phyloP scores from a whole-genome alignment of 179 eudicot species.

The Monotropa hypopitys region DNA sequence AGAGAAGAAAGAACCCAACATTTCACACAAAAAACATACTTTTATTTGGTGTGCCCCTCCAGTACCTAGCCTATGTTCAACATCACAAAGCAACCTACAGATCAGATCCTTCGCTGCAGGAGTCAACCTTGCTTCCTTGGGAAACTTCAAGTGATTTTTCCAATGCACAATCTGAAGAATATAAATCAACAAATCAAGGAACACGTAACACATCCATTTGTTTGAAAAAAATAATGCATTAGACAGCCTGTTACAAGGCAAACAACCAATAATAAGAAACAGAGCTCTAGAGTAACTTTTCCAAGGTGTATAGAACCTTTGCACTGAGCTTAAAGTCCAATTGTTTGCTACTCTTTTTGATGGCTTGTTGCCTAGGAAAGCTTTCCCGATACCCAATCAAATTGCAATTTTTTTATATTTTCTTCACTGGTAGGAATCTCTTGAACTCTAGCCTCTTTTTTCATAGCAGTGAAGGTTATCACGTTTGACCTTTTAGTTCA shows the following conservation, averaged over 20 bases:
- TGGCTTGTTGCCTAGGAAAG: not conserved
- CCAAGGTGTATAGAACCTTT: not conserved
- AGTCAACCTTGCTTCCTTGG: slow-evolving; percentile 39
- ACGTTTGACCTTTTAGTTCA: not conserved
- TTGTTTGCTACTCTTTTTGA: not conserved
- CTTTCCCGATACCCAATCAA: not conserved
- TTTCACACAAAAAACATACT: slow-evolving; percentile 17
- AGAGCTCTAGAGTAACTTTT: not conserved
- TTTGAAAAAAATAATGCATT: not conserved
- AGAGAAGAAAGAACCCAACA: not conserved
- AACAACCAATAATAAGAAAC: not conserved
- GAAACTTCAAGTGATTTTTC: slow-evolving; percentile 53
- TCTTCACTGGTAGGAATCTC: not conserved
- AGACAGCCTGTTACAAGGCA: not conserved
- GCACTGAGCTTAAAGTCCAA: not conserved
- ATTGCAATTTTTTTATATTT: not conserved
- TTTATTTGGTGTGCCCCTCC: slow-evolving; percentile 49
- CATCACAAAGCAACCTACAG: slow-evolving; percentile 49
- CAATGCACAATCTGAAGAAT: slow-evolving; percentile 59
- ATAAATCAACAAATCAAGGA: not conserved
- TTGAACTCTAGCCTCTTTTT: not conserved
- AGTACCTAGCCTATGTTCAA: slow-evolving; percentile 49
- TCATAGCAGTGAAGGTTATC: not conserved
- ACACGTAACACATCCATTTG: not conserved
- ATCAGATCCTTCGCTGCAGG: slow-evolving; percentile 63